Percentiles rank a stretch among this genome's conserved stretches.
Evolutionary conservation across 345 rosid genomes (phyloP).

Genomic region (Citrus medica): DNA sequence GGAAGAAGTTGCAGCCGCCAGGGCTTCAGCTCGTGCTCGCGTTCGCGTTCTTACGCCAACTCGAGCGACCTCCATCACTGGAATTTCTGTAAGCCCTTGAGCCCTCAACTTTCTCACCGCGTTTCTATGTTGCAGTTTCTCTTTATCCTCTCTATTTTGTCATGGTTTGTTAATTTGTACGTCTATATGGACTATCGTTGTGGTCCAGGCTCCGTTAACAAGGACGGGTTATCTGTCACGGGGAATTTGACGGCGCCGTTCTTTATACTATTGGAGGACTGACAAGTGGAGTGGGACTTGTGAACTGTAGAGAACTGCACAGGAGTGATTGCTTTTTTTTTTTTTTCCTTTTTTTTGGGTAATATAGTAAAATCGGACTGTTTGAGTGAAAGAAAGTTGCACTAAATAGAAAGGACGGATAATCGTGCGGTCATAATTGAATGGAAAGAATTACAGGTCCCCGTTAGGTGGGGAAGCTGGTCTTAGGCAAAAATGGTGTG

Average conservation of each 20-base stretch:
- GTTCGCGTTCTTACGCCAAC: conserved; percentile 34
- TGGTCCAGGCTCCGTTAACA: conserved; percentile 53
- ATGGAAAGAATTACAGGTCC: neutral
- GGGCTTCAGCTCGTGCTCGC: conserved; percentile 16
- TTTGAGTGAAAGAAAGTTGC: neutral
- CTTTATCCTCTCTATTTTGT: neutral
- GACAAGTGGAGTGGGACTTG: conserved; percentile 27
- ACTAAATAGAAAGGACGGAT: neutral
- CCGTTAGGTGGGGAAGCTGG: conserved; percentile 7
- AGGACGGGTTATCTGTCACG: conserved; percentile 64
- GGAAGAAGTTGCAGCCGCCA: conserved; percentile 5
- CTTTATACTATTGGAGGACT: conserved; percentile 3
- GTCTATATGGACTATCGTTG: conserved; percentile 6
- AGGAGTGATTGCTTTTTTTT: conserved; percentile 18
- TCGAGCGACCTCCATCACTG: conserved; percentile 30
- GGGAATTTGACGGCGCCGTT: conserved; percentile 89
- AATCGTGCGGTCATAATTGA: neutral
- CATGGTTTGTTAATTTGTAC: conserved; percentile 4
- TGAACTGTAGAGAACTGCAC: neutral
- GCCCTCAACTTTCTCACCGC: conserved; percentile 42
- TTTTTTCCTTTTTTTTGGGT: neutral
- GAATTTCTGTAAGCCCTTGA: conserved; percentile 21
- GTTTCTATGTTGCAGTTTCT: neutral
- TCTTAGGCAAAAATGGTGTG: neutral
- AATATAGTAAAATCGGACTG: neutral